Percentiles rank a stretch among this genome's conserved stretches.
Evolutionary conservation across 2,329 filamentous ascomycete genomes (phyloP).

Genomic region (Colletotrichum sp.): DNA sequence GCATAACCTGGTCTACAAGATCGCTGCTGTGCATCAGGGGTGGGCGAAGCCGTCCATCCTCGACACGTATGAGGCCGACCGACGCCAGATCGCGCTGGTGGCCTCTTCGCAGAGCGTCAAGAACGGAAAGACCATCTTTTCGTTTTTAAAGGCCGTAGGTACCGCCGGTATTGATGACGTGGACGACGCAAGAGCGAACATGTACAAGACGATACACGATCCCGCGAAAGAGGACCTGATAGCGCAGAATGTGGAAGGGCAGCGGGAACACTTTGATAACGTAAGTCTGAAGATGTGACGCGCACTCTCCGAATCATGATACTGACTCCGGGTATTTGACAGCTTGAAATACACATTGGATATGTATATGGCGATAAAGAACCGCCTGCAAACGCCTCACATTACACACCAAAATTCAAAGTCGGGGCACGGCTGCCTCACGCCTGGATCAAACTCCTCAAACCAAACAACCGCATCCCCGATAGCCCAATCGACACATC

Average conservation of each 20-base stretch:
- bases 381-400: constrained; percentile 39
- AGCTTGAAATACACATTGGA: constrained; percentile 47
- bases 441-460: constrained; percentile 35
- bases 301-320: rapidly evolving
- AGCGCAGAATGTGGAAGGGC: constrained; percentile 35
- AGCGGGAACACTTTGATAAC: constrained; percentile 48
- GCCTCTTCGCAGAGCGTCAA: constrained; percentile 48
- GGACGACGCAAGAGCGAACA: constrained; percentile 32
- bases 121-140: constrained; percentile 47
- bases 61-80: constrained; percentile 40
- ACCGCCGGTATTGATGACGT: constrained; percentile 33
- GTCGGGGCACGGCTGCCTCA: constrained; percentile 45
- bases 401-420: constrained; percentile 39
- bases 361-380: constrained; percentile 42
- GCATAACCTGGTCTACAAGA: constrained; percentile 39
- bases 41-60: constrained; percentile 34
- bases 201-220: constrained; percentile 33
- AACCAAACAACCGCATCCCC: not conserved
- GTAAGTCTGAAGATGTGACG: not conserved
- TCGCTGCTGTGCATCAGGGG: constrained; percentile 38
- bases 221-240: constrained; percentile 33
- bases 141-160: constrained; percentile 41
- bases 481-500: constrained; percentile 34
- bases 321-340: not conserved
- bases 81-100: constrained; percentile 41